Evolutionary conservation across 495 filamentous ascomycete genomes (phyloP), one percentile per base, ranked within the genome.

Genomic region (Recurvomyces mirabilis): DNA sequence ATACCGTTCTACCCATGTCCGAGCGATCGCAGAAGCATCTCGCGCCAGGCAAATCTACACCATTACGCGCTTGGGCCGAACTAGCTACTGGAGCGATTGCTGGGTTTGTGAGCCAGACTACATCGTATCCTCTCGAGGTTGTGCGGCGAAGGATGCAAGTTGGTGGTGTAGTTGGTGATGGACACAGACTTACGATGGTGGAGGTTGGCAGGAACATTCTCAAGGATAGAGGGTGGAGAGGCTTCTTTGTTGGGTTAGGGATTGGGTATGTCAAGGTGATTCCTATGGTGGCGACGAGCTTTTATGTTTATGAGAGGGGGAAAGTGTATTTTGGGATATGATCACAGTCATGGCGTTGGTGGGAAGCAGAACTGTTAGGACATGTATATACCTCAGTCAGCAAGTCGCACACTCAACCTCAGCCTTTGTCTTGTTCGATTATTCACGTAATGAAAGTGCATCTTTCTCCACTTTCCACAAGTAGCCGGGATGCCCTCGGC

Each of bases 251-350:
- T 18, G 91, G 91, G 0, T 63, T 98, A 60, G 84, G 81, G 4
- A 95, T 98, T 59, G 91, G 91, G 11, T 98, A 98, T 57, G 69
- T 86, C 44, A 98, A 98, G 67, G 76, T 98, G 43, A 68, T 95
- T 41, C 91, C 91, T 2, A 84, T 98, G 84, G 77, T 66, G 44
- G 91, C 91, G 23, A 82, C 81, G 32, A 79, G 78, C 58, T 79
- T 81, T 58, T 81, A 73, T 52, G 77, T 79, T 7, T 96, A 95
- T 53, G 88, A 95, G 65, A 70, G 88, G 54, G 63, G 78, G 48
- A 94, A 89, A 68, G 73, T 68, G 52, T 68, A 67, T 49, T 62
- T 91, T 46, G 79, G 80, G 29, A 87, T 91, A 45, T 87, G 37
- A 40, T n/a, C n/a, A n/a, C n/a, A n/a, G n/a, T n/a, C n/a, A n/a